phyloP scores from a whole-genome alignment of 345 rosid species.

The Arabis hirsuta region DNA sequence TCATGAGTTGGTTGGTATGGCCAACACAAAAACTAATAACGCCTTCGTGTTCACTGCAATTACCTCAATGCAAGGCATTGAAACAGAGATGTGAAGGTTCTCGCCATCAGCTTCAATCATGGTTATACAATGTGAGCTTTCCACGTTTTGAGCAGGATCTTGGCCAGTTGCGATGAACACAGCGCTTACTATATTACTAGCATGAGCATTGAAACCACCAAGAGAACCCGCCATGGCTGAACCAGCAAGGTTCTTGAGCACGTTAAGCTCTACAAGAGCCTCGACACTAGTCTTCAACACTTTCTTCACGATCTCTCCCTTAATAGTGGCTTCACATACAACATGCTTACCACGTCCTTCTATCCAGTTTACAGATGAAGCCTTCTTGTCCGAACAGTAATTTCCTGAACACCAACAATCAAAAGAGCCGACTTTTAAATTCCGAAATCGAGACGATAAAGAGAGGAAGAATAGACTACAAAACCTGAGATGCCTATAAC shows the following conservation, averaged over 20 bases:
- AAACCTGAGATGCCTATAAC: slow-evolving; percentile 62
- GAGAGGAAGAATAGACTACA: neutral
- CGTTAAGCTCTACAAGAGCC: slow-evolving; percentile 70
- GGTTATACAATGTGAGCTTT: slow-evolving; percentile 83
- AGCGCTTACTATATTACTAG: slow-evolving; percentile 72
- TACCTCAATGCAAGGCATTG: slow-evolving; percentile 86
- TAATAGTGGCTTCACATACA: slow-evolving; percentile 69
- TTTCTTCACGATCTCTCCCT: slow-evolving; percentile 61
- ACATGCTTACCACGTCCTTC: slow-evolving; percentile 77
- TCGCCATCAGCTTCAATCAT: slow-evolving; percentile 69
- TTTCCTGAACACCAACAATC: slow-evolving; percentile 49
- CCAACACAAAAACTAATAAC: neutral
- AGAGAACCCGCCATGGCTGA: slow-evolving; percentile 84
- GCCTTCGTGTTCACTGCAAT: slow-evolving; percentile 2
- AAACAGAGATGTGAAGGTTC: slow-evolving; percentile 72
- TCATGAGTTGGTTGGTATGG: slow-evolving; percentile 1
- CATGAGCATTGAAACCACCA: slow-evolving; percentile 85
- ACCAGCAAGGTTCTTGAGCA: slow-evolving; percentile 74
- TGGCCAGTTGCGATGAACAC: slow-evolving; percentile 78
- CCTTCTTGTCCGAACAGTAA: slow-evolving; percentile 73
- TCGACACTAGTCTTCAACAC: slow-evolving; percentile 69
- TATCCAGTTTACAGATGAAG: slow-evolving; percentile 77
- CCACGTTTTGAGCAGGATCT: slow-evolving; percentile 86
- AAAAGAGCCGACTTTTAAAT: slow-evolving; percentile 4
- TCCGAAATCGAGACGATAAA: slow-evolving; percentile 1